Evolutionary conservation across 1,284 basidiomycete species (phyloP).

Genomic region (Takashimella koratensis): DNA sequence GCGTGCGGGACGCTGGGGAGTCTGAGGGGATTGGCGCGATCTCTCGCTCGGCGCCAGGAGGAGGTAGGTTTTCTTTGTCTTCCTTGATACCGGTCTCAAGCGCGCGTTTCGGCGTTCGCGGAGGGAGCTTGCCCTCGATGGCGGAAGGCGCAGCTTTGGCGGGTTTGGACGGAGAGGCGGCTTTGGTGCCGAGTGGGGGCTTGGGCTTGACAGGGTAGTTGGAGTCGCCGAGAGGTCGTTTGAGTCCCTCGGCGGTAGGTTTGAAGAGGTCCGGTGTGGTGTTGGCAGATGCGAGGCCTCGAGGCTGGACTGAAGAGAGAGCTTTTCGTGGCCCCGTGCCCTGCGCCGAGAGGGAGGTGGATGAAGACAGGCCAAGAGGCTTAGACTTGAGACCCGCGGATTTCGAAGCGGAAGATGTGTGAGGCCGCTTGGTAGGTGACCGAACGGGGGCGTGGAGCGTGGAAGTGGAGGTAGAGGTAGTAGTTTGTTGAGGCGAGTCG

Average conservation of each 20-base stretch:
- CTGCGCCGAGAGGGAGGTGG: neutral
- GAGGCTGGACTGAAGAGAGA: constrained; percentile 16
- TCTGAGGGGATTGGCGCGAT: constrained; percentile 3
- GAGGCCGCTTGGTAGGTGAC: neutral
- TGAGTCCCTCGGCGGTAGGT: neutral
- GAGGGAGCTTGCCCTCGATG: constrained; percentile 1
- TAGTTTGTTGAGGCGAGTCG: constrained; percentile 34
- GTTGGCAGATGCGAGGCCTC: neutral
- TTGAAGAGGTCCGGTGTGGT: neutral
- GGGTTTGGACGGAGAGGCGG: neutral
- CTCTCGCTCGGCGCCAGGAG: constrained; percentile 1
- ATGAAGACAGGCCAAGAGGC: neutral
- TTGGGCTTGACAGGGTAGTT: constrained; percentile 2
- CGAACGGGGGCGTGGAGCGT: neutral
- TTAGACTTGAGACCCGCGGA: neutral
- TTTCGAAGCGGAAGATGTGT: neutral
- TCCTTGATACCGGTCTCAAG: neutral
- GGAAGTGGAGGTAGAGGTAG: constrained; percentile 4
- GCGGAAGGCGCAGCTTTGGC: neutral
- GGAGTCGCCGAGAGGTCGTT: neutral
- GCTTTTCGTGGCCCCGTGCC: constrained; percentile 8
- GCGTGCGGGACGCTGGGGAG: constrained; percentile 23
- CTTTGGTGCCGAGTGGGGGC: neutral
- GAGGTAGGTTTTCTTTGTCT: constrained; percentile 33
- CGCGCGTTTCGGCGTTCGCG: constrained; percentile 1